Percentiles rank a stretch among this genome's conserved stretches.
Conservation (phyloP, 2,329 filamentous ascomycete genomes). For the Verticillium klebahnii region DNA sequence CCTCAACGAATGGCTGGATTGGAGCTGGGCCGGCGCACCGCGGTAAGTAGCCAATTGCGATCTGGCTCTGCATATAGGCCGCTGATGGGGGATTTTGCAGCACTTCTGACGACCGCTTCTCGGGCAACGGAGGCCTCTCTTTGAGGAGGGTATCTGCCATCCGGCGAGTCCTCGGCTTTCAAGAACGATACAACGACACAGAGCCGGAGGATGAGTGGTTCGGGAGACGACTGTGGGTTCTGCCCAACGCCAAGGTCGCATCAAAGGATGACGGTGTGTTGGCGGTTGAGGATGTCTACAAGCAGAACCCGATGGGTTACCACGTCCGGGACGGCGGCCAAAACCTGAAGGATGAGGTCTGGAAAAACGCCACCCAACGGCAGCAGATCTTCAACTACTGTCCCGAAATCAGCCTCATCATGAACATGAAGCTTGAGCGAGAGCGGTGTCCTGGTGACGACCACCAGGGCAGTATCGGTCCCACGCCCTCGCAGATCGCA, state of each 20-base stretch:
- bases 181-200: conserved; percentile 44
- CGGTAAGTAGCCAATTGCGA: conserved; percentile 26
- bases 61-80: not conserved
- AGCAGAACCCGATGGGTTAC: conserved; percentile 49
- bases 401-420: conserved; percentile 49
- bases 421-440: conserved; percentile 51
- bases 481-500: conserved; percentile 1
- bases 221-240: conserved; percentile 38
- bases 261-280: conserved; percentile 34
- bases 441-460: conserved; percentile 38
- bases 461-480: conserved; percentile 17
- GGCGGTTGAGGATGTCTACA: conserved; percentile 44
- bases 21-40: conserved; percentile 49
- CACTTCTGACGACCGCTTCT: conserved; percentile 35
- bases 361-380: conserved; percentile 38
- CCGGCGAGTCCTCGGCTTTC: conserved; percentile 39
- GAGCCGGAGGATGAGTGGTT: conserved; percentile 54
- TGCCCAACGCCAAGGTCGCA: conserved; percentile 45
- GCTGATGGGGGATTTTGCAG: conserved; percentile 17
- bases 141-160: conserved; percentile 49
- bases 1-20: conserved; percentile 50
- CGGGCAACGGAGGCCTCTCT: conserved; percentile 50
- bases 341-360: conserved; percentile 36
- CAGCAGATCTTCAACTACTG: conserved; percentile 50
- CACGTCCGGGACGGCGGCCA: conserved; percentile 42